phyloP scores from a whole-genome alignment of 352 stramenopile species.

The Phytophthora europaea region DNA sequence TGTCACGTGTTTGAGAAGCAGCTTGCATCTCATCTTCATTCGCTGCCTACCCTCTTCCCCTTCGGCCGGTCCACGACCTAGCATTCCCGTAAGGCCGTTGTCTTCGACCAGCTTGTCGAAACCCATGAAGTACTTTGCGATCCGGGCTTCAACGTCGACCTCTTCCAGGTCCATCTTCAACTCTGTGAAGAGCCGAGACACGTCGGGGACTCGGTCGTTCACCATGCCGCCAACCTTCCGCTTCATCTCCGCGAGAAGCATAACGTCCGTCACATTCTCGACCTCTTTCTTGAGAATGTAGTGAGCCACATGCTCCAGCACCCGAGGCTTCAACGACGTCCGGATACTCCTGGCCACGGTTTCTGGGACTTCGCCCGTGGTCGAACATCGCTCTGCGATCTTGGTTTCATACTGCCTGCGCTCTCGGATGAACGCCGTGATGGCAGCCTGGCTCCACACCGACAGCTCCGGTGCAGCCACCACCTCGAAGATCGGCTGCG shows the following conservation, averaged over 20 bases:
- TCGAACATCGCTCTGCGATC: conserved; percentile 2
- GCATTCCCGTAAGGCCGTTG: no score
- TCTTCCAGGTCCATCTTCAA: conserved; percentile 12
- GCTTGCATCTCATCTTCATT: no score
- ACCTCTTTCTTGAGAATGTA: conserved; percentile 33
- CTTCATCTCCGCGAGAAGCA: conserved; percentile 20
- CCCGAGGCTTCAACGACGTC: conserved; percentile 11
- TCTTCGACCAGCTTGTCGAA: no score
- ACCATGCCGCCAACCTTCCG: conserved; percentile 17
- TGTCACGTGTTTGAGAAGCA: no score
- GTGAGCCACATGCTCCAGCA: conserved; percentile 23
- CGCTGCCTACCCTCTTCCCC: no score
- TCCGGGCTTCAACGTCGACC: conserved; percentile 16
- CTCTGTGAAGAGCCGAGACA: conserved; percentile 5
- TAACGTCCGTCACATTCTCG: conserved; percentile 27
- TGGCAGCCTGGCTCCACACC: conserved; percentile 18
- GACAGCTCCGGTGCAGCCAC: conserved; percentile 9
- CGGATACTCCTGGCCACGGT: conserved; percentile 16
- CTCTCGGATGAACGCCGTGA: conserved; percentile 13
- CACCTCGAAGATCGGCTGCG: conserved; percentile 20
- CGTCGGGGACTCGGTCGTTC: conserved; percentile 12
- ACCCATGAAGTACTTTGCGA: conserved; percentile 24
- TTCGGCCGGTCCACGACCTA: no score
- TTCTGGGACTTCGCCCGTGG: conserved; percentile 20
- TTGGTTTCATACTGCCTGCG: conserved; percentile 17